These are phyloP conservation scores for Pleurotus djamor DNA, from an alignment of 768 basidiomycete species.

Conservation along the genomic window DNA sequence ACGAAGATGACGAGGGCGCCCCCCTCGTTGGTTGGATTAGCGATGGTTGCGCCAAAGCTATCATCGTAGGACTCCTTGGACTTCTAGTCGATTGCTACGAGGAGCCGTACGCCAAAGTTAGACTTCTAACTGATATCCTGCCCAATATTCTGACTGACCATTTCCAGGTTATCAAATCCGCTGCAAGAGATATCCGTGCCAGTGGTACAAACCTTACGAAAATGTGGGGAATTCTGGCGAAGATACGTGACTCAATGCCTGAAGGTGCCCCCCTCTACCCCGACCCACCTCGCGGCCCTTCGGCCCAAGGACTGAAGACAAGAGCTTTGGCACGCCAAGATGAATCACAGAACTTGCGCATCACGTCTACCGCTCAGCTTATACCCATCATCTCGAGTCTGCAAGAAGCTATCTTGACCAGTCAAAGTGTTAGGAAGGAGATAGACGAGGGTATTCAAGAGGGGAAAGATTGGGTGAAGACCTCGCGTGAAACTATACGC, in stretches of 20 bases:
- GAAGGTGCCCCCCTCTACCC: conserved; percentile 23
- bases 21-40: conserved; percentile 54
- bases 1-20: conserved; percentile 17
- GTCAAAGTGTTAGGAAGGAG: conserved; percentile 50
- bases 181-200: conserved; percentile 50
- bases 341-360: conserved; percentile 22
- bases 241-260: conserved; percentile 36
- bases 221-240: conserved; percentile 56
- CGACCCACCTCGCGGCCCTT: conserved; percentile 58
- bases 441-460: conserved; percentile 58
- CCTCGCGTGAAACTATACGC: conserved; percentile 49
- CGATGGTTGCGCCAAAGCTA: conserved; percentile 60
- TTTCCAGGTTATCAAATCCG: conserved; percentile 36
- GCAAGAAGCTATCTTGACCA: conserved; percentile 47
- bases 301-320: conserved; percentile 30
- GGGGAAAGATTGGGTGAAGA: conserved; percentile 49
- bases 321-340: conserved; percentile 15
- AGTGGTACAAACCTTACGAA: conserved; percentile 57
- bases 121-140: neutral
- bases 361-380: conserved; percentile 54
- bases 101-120: conserved; percentile 33
- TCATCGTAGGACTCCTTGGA: conserved; percentile 61
- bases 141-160: conserved; percentile 2
- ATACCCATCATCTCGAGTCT: conserved; percentile 63
- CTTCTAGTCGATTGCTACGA: conserved; percentile 46